phyloP scores from a whole-genome alignment of 2,329 filamentous ascomycete species.

The Fusarium xylarioides region DNA sequence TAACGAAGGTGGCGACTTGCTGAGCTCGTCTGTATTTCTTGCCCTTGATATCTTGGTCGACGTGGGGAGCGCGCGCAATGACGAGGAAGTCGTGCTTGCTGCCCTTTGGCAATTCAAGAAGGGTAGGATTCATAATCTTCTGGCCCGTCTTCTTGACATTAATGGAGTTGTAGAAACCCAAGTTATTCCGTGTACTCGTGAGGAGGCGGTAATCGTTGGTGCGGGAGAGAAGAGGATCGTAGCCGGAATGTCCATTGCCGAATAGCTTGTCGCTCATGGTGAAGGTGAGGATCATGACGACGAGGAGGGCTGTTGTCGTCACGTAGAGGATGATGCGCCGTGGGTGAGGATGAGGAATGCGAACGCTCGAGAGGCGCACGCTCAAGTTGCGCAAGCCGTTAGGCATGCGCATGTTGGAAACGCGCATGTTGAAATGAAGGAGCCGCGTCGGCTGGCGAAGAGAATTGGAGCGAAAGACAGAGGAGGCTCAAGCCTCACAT shows the following conservation, averaged over 20 bases:
- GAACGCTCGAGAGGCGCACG: slow-evolving; percentile 5
- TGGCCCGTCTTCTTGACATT: slow-evolving; percentile 36
- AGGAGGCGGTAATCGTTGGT: slow-evolving; percentile 34
- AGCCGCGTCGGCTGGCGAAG: neutral
- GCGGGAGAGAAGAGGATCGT: slow-evolving; percentile 31
- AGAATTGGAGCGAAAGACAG: neutral
- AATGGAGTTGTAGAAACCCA: slow-evolving; percentile 35
- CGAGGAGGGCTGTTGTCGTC: slow-evolving; percentile 15
- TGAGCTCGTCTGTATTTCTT: slow-evolving; percentile 35
- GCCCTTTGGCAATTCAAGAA: slow-evolving; percentile 31
- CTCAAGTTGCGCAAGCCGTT: slow-evolving; percentile 17
- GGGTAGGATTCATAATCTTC: slow-evolving; percentile 37
- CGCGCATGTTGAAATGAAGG: slow-evolving; percentile 7
- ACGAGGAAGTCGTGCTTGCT: slow-evolving; percentile 37
- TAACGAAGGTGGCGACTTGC: slow-evolving; percentile 34
- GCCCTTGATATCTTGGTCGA: slow-evolving; percentile 32
- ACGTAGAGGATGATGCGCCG: slow-evolving; percentile 28
- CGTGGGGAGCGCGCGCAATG: slow-evolving; percentile 31
- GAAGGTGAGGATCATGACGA: slow-evolving; percentile 16
- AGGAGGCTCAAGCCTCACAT: slow-evolving; percentile 24
- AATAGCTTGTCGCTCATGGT: slow-evolving; percentile 4
- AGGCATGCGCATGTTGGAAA: slow-evolving; percentile 19
- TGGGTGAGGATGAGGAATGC: slow-evolving; percentile 27
- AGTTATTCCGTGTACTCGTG: slow-evolving; percentile 29
- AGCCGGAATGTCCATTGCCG: neutral